Conservation (phyloP, 345 rosid genomes). For the Combretum micranthum region DNA sequence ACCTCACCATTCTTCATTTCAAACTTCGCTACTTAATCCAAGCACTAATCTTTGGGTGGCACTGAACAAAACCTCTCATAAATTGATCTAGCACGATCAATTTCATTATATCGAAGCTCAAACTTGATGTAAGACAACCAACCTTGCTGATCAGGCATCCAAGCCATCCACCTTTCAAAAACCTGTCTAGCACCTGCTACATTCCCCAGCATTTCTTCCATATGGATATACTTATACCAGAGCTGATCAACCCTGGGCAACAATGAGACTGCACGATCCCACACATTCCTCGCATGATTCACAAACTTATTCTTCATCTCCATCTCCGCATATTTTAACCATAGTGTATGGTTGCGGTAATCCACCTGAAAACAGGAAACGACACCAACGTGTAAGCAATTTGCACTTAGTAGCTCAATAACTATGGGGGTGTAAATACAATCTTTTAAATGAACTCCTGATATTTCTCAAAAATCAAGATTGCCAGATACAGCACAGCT, state of each 20-base stretch:
- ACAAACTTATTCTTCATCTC: conserved; percentile 88
- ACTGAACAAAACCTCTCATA: conserved; percentile 62
- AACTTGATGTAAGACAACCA: conserved; percentile 79
- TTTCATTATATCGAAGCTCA: conserved; percentile 66
- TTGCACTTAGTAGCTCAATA: too few species aligned
- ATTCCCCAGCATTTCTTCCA: conserved; percentile 86
- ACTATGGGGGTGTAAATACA: too few species aligned
- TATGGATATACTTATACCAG: conserved; percentile 89
- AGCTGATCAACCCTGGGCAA: conserved; percentile 83
- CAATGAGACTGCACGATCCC: conserved; percentile 78
- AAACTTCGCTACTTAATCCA: conserved; percentile 75
- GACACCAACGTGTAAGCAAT: too few species aligned
- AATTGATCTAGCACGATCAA: conserved; percentile 55
- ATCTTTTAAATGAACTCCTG: too few species aligned
- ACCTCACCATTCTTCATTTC: conserved; percentile 84
- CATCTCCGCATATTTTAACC: conserved; percentile 84
- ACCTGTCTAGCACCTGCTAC: conserved; percentile 74
- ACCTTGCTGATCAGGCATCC: conserved; percentile 82
- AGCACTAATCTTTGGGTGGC: conserved; percentile 65
- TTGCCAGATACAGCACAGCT: too few species aligned
- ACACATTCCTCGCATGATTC: conserved; percentile 74
- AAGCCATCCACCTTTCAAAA: conserved; percentile 82
- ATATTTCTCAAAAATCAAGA: too few species aligned
- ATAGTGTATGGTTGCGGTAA: conserved; percentile 67
- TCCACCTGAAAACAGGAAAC: conserved; percentile 15